Percentiles rank a stretch among this genome's conserved stretches.
Evolutionary conservation across 805 yeast species (phyloP).

Genomic region (Candida maltosa): DNA sequence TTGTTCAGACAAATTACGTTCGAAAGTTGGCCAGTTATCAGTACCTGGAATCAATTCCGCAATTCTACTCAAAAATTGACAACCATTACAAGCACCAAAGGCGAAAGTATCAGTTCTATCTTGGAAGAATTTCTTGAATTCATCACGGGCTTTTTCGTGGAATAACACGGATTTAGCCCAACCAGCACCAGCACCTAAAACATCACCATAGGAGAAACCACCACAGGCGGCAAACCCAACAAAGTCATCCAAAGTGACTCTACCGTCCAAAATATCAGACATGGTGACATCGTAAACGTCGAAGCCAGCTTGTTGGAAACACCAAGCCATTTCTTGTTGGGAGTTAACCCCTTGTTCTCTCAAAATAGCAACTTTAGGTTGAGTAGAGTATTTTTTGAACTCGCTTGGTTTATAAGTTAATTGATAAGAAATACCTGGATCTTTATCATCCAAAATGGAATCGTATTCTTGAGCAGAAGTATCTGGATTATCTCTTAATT

Average conservation of each 20-base stretch:
- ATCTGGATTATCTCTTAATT: conserved; percentile 89
- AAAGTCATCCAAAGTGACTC: conserved; percentile 69
- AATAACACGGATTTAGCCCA: conserved; percentile 97
- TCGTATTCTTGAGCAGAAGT: conserved; percentile 84
- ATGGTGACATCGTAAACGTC: conserved; percentile 93
- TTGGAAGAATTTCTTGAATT: conserved; percentile 78
- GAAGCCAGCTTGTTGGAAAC: conserved; percentile 93
- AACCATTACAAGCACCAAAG: conserved; percentile 97
- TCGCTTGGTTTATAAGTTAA: conserved; percentile 59
- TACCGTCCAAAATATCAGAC: conserved; percentile 83
- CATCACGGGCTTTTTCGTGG: conserved; percentile 71
- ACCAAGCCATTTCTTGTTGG: conserved; percentile 97
- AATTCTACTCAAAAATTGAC: conserved; percentile 90
- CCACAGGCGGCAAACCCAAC: conserved; percentile 98
- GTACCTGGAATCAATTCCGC: conserved; percentile 89
- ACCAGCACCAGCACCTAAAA: conserved; percentile 96
- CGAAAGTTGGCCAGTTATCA: conserved; percentile 94
- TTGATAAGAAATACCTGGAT: conserved; percentile 86
- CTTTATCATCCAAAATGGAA: conserved; percentile 69
- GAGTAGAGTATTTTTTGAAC: conserved; percentile 27
- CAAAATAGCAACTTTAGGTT: conserved; percentile 90
- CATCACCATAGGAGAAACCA: conserved; percentile 98
- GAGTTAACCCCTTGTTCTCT: conserved; percentile 99
- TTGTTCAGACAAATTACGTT: conserved; percentile 87
- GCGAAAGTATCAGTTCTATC: conserved; percentile 91